Percentiles rank a stretch among this genome's conserved stretches.
These are phyloP conservation scores for Chrysanthemum lavandulifolium DNA, from an alignment of 129 eudicot genomes.

Conservation along the genomic window DNA sequence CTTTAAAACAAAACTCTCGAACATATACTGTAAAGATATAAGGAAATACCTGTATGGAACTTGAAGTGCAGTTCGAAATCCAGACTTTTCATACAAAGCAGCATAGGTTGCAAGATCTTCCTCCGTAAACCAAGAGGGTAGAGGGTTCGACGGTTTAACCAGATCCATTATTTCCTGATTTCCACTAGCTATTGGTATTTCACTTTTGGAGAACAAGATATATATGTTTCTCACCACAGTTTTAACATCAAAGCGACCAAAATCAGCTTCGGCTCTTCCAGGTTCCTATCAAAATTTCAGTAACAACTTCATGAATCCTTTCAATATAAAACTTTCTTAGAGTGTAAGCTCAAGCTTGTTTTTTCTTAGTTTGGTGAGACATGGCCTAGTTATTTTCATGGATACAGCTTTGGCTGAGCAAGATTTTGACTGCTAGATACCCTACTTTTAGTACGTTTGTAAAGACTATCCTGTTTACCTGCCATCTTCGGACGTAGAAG, in stretches of 20 bases:
- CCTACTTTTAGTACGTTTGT: neutral
- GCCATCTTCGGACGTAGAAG: constrained; percentile 18
- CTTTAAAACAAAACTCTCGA: no score
- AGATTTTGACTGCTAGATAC: no score
- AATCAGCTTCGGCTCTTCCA: constrained; percentile 28
- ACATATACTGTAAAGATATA: neutral
- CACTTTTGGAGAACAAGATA: constrained; percentile 23
- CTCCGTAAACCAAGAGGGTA: constrained; percentile 24
- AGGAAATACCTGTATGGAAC: constrained; percentile 23
- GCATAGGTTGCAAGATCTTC: constrained; percentile 18
- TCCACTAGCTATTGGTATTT: constrained; percentile 23
- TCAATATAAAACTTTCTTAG: neutral
- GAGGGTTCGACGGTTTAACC: constrained; percentile 11
- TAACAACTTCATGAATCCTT: neutral
- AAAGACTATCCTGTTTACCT: neutral
- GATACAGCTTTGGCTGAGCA: no score
- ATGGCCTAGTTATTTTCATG: no score
- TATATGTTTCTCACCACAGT: constrained; percentile 27
- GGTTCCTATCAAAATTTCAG: constrained; percentile 10
- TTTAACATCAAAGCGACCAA: constrained; percentile 23
- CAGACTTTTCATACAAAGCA: constrained; percentile 18
- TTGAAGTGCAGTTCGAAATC: constrained; percentile 27
- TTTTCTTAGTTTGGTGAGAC: no score
- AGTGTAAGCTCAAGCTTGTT: no score
- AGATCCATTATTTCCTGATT: constrained; percentile 22